Base-by-base conservation (phyloP, 495 filamentous ascomycete species). In the Xylaria palmicola region DNA sequence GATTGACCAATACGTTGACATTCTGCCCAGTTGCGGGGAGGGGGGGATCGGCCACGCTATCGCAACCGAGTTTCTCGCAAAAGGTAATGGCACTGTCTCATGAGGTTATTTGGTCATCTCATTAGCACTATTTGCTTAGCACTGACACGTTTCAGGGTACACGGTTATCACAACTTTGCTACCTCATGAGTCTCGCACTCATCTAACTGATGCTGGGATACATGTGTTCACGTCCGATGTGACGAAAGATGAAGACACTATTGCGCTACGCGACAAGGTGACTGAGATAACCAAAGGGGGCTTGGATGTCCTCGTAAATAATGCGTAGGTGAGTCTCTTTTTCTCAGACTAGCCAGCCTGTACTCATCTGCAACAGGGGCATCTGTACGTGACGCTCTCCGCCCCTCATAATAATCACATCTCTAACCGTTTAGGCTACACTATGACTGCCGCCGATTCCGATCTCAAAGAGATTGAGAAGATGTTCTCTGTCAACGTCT, bases 401-500 rank as follows among this genome's bases (percentile, higher is more conserved):
- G 15, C 27, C 45, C 20, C 17, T 12, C n/a, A 17, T 12, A 19
- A 17, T 27, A 13, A 26, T n/a, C 48, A 13, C 13, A 17, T 26
- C 12, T 32, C 6, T 44, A 45, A 29, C 20, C 6, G n/a, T n/a
- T 2, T 24, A 63, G 65, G 24, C 13, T 75, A 74, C 39, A 74
- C 68, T 0, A 75, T 75, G 72, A 59, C 72, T 1, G 69, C 67
- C 0, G 64, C 63, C 2, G 72, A 75, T 50, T 72, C 71, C 0
- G 68, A 75, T 15, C 58, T 72, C 6, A 6, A 1, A 1, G 30
- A 30, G 0, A 67, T 71, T 0, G 39, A 72, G 39, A 56, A 58
- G 10, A 75, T 75, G 72, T 75, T 70, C 36, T 63, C 32, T 2
- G 70, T 75, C n/a, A 75, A 75, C 32, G 60, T 75, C 9, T 72